A percentile compares a stretch with the other conserved stretches of the same genome.
These are phyloP conservation scores for Fonsecaea pedrosoi DNA, from an alignment of 2,329 filamentous ascomycete genomes.

Conservation along the genomic window DNA sequence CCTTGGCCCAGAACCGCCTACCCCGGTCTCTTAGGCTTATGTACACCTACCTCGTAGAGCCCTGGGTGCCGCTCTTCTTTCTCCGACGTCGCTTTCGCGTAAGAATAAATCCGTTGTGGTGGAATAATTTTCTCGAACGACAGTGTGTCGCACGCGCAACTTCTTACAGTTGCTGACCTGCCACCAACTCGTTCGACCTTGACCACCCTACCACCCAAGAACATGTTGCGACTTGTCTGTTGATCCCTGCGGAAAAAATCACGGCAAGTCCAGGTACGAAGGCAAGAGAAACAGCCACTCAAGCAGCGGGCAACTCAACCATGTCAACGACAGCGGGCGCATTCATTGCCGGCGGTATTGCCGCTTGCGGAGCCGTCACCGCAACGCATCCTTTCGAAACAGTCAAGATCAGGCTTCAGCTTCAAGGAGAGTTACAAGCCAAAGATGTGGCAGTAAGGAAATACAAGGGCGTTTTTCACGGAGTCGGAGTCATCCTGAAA, in stretches of 20 bases:
- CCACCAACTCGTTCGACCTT: neutral
- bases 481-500: conserved; percentile 83
- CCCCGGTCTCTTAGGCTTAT: neutral
- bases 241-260: conserved; percentile 17
- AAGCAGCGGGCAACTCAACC: neutral
- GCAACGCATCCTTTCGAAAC: conserved; percentile 98
- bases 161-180: conserved; percentile 19
- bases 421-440: conserved; percentile 92
- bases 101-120: neutral
- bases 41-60: neutral
- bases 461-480: conserved; percentile 91
- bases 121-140: conserved; percentile 8
- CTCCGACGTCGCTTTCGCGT: conserved; percentile 17
- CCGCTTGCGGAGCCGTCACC: conserved; percentile 95
- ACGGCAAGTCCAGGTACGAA: conserved; percentile 9
- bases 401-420: conserved; percentile 97
- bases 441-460: conserved; percentile 84
- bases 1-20: neutral
- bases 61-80: neutral
- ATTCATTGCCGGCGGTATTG: conserved; percentile 94
- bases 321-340: conserved; percentile 60
- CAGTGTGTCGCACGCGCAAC: conserved; percentile 2
- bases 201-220: neutral
- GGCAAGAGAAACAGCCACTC: neutral
- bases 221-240: conserved; percentile 6